phyloP scores from a whole-genome alignment of 495 filamentous ascomycete species.

The Talaromyces nanjingensis region DNA sequence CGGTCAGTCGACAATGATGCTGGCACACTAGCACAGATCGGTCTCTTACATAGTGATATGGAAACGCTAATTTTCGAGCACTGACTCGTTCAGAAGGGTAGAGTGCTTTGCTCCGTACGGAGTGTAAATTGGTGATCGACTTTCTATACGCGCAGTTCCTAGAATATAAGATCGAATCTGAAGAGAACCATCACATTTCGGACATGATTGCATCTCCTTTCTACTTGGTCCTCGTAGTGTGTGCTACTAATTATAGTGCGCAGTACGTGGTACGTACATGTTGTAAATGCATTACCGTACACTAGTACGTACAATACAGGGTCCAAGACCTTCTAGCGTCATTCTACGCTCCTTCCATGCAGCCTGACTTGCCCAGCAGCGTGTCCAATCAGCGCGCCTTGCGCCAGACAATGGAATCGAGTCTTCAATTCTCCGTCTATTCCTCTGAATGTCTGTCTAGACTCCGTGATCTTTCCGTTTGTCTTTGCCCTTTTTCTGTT shows the following conservation, averaged over 20 bases:
- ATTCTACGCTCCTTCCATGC: conserved; percentile 6
- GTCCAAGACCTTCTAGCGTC: conserved; percentile 7
- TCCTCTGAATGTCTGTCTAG: not conserved
- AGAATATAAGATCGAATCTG: not conserved
- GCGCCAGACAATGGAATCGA: conserved; percentile 1
- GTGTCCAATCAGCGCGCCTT: not conserved
- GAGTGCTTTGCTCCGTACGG: not conserved
- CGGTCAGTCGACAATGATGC: not conserved
- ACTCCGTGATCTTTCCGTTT: not conserved
- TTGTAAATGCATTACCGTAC: not conserved
- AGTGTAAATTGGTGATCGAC: not conserved
- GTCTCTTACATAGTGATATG: not conserved
- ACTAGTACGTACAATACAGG: not conserved
- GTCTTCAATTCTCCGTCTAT: conserved; percentile 1
- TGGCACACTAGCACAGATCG: not conserved
- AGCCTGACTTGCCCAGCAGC: not conserved
- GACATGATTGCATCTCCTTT: too few relatives aligned
- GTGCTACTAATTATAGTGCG: not conserved
- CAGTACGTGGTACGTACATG: not conserved
- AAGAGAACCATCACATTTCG: too few relatives aligned
- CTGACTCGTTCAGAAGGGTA: not conserved
- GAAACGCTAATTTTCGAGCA: not conserved
- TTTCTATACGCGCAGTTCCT: not conserved
- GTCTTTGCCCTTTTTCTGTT: not conserved
- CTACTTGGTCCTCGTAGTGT: too few relatives aligned